phyloP scores from a whole-genome alignment of 148 eudicot species.

The Bassia scoparia region DNA sequence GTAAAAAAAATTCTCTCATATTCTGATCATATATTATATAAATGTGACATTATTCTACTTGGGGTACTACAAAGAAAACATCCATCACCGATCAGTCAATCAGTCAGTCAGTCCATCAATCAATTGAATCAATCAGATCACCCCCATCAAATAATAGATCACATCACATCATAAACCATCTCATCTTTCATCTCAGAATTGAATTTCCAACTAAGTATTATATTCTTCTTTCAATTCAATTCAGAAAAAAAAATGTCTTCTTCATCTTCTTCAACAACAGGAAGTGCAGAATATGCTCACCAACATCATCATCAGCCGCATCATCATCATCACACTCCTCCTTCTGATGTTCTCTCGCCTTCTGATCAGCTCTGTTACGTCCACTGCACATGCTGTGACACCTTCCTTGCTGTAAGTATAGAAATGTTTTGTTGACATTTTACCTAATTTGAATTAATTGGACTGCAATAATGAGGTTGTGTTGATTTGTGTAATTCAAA shows the following conservation, averaged over 20 bases:
- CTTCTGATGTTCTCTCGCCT: constrained; percentile 39
- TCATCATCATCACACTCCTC: neutral
- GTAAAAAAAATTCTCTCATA: neutral
- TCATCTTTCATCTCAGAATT: too few species aligned
- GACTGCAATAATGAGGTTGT: too few species aligned
- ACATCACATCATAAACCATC: neutral
- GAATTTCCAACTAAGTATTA: too few species aligned
- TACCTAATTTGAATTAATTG: too few species aligned
- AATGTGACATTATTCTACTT: too few species aligned
- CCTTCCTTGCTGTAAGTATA: constrained; percentile 89
- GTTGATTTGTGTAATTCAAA: neutral
- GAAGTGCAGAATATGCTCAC: neutral
- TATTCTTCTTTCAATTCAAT: too few species aligned
- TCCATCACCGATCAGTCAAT: constrained; percentile 30
- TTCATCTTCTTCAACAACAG: constrained; percentile 35
- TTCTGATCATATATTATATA: neutral
- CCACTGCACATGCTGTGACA: constrained; percentile 78
- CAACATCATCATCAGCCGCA: neutral
- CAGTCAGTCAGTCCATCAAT: constrained; percentile 43
- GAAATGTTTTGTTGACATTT: neutral
- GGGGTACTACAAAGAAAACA: constrained; percentile 26
- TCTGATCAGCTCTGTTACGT: constrained; percentile 95
- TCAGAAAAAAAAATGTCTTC: constrained; percentile 25
- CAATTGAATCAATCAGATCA: too few species aligned
- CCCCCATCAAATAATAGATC: constrained; percentile 23